Conservation (phyloP, 2,329 filamentous ascomycete species). For the Colletotrichum ledebouriae region DNA sequence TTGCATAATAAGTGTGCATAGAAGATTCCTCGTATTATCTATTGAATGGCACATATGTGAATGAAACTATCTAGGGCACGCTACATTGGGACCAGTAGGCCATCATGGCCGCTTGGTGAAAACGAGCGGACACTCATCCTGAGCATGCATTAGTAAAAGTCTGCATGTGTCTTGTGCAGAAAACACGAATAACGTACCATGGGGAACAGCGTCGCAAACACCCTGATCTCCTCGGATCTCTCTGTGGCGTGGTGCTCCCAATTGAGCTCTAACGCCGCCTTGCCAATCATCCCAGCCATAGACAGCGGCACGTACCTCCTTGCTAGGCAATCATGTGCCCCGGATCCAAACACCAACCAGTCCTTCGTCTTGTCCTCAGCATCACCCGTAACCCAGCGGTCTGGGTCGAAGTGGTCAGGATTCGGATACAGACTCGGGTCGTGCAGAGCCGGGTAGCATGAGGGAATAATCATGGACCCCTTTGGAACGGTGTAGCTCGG, state of each 20-base stretch:
- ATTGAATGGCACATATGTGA: no score
- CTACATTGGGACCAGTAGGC: no score
- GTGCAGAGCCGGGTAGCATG: conserved; percentile 65
- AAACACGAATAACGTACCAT: conserved; percentile 53
- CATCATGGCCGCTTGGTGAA: no score
- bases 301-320: conserved; percentile 63
- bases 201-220: conserved; percentile 64
- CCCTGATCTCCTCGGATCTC: conserved; percentile 63
- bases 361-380: conserved; percentile 65
- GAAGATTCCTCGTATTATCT: no score
- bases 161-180: no score
- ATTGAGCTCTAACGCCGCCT: conserved; percentile 63
- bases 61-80: no score
- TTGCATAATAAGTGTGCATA: no score
- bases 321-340: conserved; percentile 64
- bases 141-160: no score
- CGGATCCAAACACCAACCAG: conserved; percentile 67
- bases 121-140: no score
- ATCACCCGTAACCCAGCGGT: conserved; percentile 66
- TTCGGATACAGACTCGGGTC: conserved; percentile 62
- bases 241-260: conserved; percentile 64
- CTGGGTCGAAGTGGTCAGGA: conserved; percentile 62
- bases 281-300: conserved; percentile 66
- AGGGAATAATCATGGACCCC: conserved; percentile 63
- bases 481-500: conserved; percentile 63